These are phyloP conservation scores for Thielaviopsis punctulata DNA, from an alignment of 2,329 filamentous ascomycete species.

Conservation along the genomic window DNA sequence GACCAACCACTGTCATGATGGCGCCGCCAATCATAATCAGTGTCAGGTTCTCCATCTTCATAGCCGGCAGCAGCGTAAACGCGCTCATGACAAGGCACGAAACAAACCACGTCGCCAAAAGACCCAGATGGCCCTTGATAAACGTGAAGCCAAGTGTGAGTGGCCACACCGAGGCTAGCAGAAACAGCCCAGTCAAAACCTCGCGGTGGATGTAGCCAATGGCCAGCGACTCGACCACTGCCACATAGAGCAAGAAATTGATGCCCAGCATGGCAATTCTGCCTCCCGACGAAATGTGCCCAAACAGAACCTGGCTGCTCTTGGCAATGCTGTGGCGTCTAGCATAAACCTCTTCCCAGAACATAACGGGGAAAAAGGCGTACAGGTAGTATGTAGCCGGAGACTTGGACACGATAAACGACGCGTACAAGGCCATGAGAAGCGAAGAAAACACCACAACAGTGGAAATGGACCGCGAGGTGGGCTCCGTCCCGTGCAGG, in stretches of 20 bases:
- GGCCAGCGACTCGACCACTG: constrained; percentile 68
- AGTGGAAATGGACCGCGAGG: constrained; percentile 43
- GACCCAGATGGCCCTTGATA: constrained; percentile 42
- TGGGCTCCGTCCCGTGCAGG: constrained; percentile 48
- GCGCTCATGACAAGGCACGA: constrained; percentile 72
- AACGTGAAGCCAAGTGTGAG: constrained; percentile 56
- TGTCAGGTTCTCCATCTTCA: constrained; percentile 62
- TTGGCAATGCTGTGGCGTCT: constrained; percentile 50
- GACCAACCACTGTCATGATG: constrained; percentile 59
- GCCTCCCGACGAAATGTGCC: constrained; percentile 43
- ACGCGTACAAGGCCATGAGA: constrained; percentile 58
- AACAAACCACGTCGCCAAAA: constrained; percentile 54
- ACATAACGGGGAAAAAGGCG: constrained; percentile 76
- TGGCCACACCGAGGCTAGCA: constrained; percentile 66
- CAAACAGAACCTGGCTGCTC: constrained; percentile 52
- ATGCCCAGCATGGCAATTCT: constrained; percentile 42
- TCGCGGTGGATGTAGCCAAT: constrained; percentile 84
- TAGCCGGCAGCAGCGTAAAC: constrained; percentile 76
- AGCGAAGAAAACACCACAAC: constrained; percentile 55
- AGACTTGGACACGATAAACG: constrained; percentile 64
- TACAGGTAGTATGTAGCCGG: constrained; percentile 79
- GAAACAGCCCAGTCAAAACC: constrained; percentile 65
- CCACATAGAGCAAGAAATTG: constrained; percentile 51
- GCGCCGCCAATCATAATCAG: constrained; percentile 60
- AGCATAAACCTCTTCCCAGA: constrained; percentile 92